phyloP scores from a whole-genome alignment of 306 rosid genomes.

The Crataegus laevigata region DNA sequence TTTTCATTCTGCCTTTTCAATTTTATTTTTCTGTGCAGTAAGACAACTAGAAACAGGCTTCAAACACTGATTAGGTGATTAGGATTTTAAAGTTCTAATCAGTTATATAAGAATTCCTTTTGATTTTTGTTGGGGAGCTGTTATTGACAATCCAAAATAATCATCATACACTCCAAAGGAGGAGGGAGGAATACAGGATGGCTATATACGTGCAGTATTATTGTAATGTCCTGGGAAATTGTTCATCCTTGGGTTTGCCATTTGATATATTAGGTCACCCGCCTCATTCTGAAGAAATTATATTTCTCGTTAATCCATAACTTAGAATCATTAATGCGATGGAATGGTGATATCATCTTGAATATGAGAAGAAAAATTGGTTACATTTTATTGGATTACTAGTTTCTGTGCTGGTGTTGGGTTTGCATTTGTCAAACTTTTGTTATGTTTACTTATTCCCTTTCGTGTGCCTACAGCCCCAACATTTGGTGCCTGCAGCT shows the following conservation, averaged over 20 bases:
- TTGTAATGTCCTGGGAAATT: background rate
- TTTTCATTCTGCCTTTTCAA: background rate
- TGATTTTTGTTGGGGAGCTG: too few species aligned
- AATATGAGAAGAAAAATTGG: background rate
- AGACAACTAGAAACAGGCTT: background rate
- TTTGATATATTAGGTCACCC: background rate
- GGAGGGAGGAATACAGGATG: too few species aligned
- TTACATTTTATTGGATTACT: too few species aligned
- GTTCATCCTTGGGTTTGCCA: background rate
- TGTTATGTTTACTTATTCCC: background rate
- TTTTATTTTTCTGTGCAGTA: background rate
- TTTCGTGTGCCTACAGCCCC: slow-evolving; percentile 42
- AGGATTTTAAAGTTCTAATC: background rate
- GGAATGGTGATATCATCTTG: background rate
- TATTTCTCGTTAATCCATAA: background rate
- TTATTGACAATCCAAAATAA: too few species aligned
- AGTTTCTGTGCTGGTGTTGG: too few species aligned
- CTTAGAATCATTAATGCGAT: background rate
- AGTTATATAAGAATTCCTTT: background rate
- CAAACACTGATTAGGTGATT: background rate
- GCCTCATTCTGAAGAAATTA: background rate
- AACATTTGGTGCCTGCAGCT: slow-evolving; percentile 28
- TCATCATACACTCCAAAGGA: too few species aligned
- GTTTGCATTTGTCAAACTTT: background rate
- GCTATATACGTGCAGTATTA: background rate